phyloP scores from a whole-genome alignment of 2,329 filamentous ascomycete species.

The Pyrenochaeta sp. region DNA sequence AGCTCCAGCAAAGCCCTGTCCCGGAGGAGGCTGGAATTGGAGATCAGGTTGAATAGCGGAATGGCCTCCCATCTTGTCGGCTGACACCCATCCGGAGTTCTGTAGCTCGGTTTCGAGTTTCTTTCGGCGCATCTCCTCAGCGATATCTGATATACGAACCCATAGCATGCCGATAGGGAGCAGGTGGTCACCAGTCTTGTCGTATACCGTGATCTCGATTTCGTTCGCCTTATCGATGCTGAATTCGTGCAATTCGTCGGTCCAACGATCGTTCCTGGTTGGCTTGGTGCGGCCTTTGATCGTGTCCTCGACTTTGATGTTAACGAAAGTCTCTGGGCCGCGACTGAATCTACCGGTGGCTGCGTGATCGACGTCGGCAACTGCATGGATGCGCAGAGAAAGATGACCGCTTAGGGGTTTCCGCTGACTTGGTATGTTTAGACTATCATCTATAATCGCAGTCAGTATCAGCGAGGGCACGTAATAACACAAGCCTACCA shows the following conservation, averaged over 20 bases:
- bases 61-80: constrained; percentile 85
- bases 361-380: constrained; percentile 94
- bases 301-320: constrained; percentile 95
- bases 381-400: constrained; percentile 82
- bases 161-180: constrained; percentile 94
- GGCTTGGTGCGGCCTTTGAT: constrained; percentile 87
- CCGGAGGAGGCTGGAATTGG: constrained; percentile 62
- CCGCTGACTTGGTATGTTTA: constrained; percentile 92
- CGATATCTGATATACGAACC: constrained; percentile 96
- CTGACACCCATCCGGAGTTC: constrained; percentile 94
- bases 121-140: constrained; percentile 96
- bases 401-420: constrained; percentile 95
- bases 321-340: constrained; percentile 92
- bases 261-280: constrained; percentile 88
- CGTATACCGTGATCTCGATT: constrained; percentile 96
- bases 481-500: constrained; percentile 64
- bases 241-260: constrained; percentile 88
- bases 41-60: constrained; percentile 61
- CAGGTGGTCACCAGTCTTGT: constrained; percentile 87
- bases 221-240: constrained; percentile 99
- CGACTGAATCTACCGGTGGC: constrained; percentile 82
- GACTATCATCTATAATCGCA: constrained; percentile 79
- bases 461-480: constrained; percentile 34
- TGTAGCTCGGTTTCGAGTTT: constrained; percentile 97
- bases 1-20: constrained; percentile 50